These are phyloP conservation scores for Lipomyces mesembrius DNA, from an alignment of 805 yeast genomes.

Conservation along the genomic window DNA sequence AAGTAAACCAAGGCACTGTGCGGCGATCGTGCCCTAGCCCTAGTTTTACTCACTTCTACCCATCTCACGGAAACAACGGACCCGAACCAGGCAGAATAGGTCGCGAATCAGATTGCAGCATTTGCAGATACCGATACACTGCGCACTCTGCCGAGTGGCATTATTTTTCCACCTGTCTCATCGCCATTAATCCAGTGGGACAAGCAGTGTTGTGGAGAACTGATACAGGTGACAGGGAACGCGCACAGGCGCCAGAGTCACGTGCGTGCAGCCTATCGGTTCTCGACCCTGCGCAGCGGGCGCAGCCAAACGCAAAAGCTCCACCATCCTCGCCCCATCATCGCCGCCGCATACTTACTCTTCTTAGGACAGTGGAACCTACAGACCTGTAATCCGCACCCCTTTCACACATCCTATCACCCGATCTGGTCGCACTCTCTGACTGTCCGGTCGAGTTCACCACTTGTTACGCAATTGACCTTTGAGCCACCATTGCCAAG, in stretches of 20 bases:
- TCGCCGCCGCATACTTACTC: neutral
- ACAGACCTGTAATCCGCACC: neutral
- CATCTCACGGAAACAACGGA: too few species aligned
- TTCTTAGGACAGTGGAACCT: neutral
- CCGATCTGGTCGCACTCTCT: neutral
- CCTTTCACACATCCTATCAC: neutral
- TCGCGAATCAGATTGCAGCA: neutral
- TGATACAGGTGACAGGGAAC: neutral
- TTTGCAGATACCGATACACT: neutral
- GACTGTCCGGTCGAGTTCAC: neutral
- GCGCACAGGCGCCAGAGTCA: neutral
- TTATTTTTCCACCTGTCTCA: neutral
- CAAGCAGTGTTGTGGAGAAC: neutral
- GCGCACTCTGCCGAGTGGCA: neutral
- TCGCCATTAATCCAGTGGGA: neutral
- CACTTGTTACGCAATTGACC: neutral
- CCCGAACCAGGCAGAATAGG: too few species aligned
- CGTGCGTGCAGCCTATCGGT: neutral
- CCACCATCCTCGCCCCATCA: constrained; percentile 3
- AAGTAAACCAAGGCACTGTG: too few species aligned
- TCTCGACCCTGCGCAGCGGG: neutral
- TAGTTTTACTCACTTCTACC: too few species aligned
- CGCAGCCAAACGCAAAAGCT: constrained; percentile 4
- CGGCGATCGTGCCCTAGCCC: neutral
- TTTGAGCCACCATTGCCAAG: neutral